phyloP scores from a whole-genome alignment of 495 filamentous ascomycete genomes.

The Lophium mytilinum region DNA sequence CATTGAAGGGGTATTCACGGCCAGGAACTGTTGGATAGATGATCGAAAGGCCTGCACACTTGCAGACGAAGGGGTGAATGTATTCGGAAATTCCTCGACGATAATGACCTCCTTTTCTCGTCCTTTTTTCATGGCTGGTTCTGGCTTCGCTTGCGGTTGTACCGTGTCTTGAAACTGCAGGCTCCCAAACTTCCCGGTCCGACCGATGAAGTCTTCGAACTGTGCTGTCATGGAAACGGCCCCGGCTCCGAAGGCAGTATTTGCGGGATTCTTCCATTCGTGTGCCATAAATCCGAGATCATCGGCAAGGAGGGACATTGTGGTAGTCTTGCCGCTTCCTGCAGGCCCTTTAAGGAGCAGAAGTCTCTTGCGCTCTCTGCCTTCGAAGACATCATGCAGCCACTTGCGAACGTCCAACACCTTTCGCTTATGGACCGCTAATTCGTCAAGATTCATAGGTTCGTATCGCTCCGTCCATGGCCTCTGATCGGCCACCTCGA shows the following conservation, averaged over 20 bases:
- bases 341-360: constrained; percentile 86
- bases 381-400: constrained; percentile 64
- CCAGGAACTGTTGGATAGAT: constrained; percentile 66
- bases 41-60: constrained; percentile 65
- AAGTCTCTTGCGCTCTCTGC: constrained; percentile 49
- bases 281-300: constrained; percentile 63
- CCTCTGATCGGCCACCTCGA: constrained; percentile 27
- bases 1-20: constrained; percentile 45
- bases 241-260: constrained; percentile 48
- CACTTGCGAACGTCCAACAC: constrained; percentile 76
- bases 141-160: constrained; percentile 11
- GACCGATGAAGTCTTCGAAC: constrained; percentile 84
- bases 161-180: constrained; percentile 46
- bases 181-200: constrained; percentile 68
- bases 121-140: constrained; percentile 25
- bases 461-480: constrained; percentile 86
- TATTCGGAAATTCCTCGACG: constrained; percentile 91
- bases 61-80: constrained; percentile 58
- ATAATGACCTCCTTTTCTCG: constrained; percentile 55
- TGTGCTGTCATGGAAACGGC: constrained; percentile 59
- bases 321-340: constrained; percentile 87
- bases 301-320: constrained; percentile 64
- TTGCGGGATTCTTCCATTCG: constrained; percentile 85
- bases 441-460: constrained; percentile 64
- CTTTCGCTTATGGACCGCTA: constrained; percentile 90